A percentile compares a stretch with the other conserved stretches of the same genome.
Conservation (phyloP, 83 land plant genomes). For the Thuja plicata region DNA sequence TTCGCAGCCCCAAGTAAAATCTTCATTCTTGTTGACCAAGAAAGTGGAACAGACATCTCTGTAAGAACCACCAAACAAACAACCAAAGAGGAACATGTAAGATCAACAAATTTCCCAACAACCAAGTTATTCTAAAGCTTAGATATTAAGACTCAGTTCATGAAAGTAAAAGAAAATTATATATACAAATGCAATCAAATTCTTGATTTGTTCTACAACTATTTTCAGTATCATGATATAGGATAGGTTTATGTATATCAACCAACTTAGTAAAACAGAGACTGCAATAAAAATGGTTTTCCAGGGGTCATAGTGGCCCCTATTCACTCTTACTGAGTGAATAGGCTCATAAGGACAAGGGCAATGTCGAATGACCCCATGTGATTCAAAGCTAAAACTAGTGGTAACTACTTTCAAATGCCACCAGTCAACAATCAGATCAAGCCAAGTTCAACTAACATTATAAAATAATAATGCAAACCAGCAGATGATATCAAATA, state of each 20-base stretch:
- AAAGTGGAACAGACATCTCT: conserved; percentile 28
- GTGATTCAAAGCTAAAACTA: neutral
- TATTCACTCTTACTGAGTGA: neutral
- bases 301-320: neutral
- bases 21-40: conserved; percentile 51
- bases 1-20: conserved; percentile 44
- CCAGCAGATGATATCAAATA: neutral
- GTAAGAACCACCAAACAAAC: conserved; percentile 1
- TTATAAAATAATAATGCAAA: neutral
- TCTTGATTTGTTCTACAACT: neutral
- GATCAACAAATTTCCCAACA: neutral
- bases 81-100: neutral
- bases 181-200: neutral
- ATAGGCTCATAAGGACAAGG: neutral
- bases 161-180: neutral
- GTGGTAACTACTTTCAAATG: neutral
- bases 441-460: neutral
- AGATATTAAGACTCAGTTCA: neutral
- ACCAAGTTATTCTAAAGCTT: neutral
- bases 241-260: neutral
- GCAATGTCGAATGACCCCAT: neutral
- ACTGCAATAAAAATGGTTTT: neutral
- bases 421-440: neutral
- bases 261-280: neutral
- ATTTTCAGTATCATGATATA: neutral